Evolutionary conservation across 352 stramenopile species (phyloP).

Genomic region (Phytophthora pisi): DNA sequence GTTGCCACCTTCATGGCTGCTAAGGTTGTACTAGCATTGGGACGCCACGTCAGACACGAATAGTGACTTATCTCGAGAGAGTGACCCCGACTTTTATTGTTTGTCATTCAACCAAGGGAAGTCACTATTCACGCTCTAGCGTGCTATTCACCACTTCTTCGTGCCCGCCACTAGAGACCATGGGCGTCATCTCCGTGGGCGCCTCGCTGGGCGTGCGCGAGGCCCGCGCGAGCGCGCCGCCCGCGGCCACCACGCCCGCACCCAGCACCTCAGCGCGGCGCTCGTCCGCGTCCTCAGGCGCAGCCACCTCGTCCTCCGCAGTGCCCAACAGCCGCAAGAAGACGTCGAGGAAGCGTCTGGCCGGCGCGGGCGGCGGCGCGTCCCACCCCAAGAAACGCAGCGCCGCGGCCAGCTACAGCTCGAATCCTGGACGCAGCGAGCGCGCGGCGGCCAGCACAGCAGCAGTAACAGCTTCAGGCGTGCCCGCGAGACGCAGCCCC

Average conservation of each 20-base stretch:
- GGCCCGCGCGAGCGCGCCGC: conserved; percentile 14
- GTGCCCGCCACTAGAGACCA: conserved; percentile 23
- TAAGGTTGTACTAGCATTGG: neutral
- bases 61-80: neutral
- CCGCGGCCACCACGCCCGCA: neutral
- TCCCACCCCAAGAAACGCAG: conserved; percentile 19
- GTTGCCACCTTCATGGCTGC: conserved; percentile 71
- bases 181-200: conserved; percentile 84
- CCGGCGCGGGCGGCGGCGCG: conserved; percentile 1
- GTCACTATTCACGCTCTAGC: too few species aligned
- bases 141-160: neutral
- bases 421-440: conserved; percentile 8
- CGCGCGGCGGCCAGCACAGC: neutral
- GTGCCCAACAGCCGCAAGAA: conserved; percentile 27
- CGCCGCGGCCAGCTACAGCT: neutral
- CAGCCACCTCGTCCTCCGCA: conserved; percentile 5
- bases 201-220: conserved; percentile 74
- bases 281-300: conserved; percentile 1
- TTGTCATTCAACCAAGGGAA: too few species aligned
- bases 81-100: too few species aligned
- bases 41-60: neutral
- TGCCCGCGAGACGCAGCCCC: conserved; percentile 1
- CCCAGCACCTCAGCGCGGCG: conserved; percentile 6
- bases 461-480: neutral
- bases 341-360: conserved; percentile 25